These are phyloP conservation scores for Carex pumila DNA, from an alignment of 176 grass and related monocot genomes.

Conservation along the genomic window DNA sequence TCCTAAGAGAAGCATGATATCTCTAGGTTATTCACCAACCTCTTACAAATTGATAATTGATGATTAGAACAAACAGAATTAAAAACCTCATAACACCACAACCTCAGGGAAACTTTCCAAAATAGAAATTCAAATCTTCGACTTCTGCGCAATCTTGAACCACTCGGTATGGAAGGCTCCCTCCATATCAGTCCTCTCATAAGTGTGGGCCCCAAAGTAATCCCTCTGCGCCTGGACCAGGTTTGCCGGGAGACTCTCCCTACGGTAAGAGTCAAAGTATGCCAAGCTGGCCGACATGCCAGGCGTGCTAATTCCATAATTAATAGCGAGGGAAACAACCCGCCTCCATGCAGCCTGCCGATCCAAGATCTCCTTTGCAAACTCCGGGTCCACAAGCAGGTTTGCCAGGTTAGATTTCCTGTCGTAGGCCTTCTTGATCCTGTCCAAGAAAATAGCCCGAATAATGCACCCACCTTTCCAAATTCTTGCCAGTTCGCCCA, in stretches of 20 bases:
- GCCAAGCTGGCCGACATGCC: conserved; percentile 70
- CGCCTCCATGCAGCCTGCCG: conserved; percentile 57
- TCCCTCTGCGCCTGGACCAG: conserved; percentile 82
- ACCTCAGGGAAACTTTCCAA: not conserved
- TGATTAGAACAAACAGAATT: not conserved
- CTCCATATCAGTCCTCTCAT: conserved; percentile 64
- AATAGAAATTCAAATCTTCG: conserved; percentile 37
- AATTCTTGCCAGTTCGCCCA: conserved; percentile 75
- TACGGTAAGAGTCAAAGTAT: conserved; percentile 70
- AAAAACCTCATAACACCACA: not conserved
- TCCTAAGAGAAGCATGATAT: not conserved
- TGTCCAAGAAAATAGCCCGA: conserved; percentile 70
- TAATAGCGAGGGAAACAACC: conserved; percentile 64
- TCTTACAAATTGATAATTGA: not conserved
- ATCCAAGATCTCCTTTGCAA: conserved; percentile 68
- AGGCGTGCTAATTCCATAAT: conserved; percentile 61
- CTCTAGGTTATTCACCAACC: not conserved
- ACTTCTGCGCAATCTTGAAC: conserved; percentile 64
- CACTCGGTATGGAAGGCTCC: conserved; percentile 73
- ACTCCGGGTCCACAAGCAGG: conserved; percentile 74
- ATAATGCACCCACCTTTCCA: conserved; percentile 94
- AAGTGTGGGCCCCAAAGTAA: conserved; percentile 76
- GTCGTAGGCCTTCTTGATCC: conserved; percentile 74
- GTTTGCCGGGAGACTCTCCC: conserved; percentile 61
- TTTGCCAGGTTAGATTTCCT: conserved; percentile 55